Percentiles rank a stretch among this genome's conserved stretches.
phyloP scores from a whole-genome alignment of 2,329 filamentous ascomycete genomes.

The Aureobasidium sp. region DNA sequence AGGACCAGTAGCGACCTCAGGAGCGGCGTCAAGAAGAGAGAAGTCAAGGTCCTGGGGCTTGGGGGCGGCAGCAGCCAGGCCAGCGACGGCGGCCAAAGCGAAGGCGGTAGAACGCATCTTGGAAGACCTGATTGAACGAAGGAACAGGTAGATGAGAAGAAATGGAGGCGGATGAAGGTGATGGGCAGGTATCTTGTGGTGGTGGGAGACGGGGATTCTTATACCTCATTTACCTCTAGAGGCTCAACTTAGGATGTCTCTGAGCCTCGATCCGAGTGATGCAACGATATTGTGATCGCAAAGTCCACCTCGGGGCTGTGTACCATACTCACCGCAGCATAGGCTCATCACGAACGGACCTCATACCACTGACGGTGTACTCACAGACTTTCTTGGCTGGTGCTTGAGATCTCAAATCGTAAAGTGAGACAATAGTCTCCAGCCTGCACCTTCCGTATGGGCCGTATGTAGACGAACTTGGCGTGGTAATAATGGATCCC shows the following conservation, averaged over 20 bases:
- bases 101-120: constrained; percentile 18
- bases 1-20: constrained; percentile 19
- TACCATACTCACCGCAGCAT: background rate
- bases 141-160: constrained; percentile 4
- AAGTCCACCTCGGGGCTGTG: background rate
- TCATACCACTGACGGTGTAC: background rate
- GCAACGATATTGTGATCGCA: background rate
- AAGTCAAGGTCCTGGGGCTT: constrained; percentile 22
- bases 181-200: background rate
- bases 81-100: constrained; percentile 19
- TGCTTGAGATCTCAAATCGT: constrained; percentile 1
- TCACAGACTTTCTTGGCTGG: background rate
- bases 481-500: constrained; percentile 1
- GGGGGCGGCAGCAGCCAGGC: constrained; percentile 18
- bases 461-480: background rate
- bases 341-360: background rate
- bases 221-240: background rate
- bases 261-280: background rate
- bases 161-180: background rate
- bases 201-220: constrained; percentile 1
- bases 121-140: constrained; percentile 1
- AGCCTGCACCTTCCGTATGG: background rate
- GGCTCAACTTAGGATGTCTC: background rate
- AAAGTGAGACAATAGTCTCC: constrained; percentile 11
- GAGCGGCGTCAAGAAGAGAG: constrained; percentile 18